Conservation (phyloP, 768 basidiomycete species). For the Suillus occidentalis region DNA sequence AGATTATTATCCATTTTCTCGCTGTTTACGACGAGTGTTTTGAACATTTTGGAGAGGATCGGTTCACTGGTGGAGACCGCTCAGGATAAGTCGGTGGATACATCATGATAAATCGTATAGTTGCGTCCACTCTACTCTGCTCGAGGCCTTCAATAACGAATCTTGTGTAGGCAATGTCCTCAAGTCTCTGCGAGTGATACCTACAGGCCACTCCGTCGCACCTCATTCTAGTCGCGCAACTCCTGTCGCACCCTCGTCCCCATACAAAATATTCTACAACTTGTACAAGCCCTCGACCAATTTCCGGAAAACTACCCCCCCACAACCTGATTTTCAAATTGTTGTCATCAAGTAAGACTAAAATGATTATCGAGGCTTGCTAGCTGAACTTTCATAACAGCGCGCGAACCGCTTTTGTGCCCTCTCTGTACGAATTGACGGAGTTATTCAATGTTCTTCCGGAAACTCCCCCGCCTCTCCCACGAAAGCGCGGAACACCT, state of each 20-base stretch:
- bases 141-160: conserved; percentile 8
- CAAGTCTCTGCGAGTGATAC: conserved; percentile 67
- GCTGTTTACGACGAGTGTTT: conserved; percentile 7
- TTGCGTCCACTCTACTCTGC: conserved; percentile 30
- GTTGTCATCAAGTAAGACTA: conserved; percentile 78
- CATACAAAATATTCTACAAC: conserved; percentile 85
- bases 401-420: conserved; percentile 80
- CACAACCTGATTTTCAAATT: conserved; percentile 81
- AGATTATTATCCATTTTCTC: conserved; percentile 17
- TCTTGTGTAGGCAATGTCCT: conserved; percentile 60
- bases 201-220: conserved; percentile 58
- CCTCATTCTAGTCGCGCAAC: conserved; percentile 7
- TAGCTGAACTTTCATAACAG: conserved; percentile 39
- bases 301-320: conserved; percentile 75
- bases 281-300: conserved; percentile 89
- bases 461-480: conserved; percentile 57
- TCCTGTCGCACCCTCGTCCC: conserved; percentile 35
- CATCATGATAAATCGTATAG: conserved; percentile 52
- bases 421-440: conserved; percentile 74
- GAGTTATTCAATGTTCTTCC: conserved; percentile 72
- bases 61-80: conserved; percentile 68
- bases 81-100: conserved; percentile 49
- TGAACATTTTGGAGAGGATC: conserved; percentile 13
- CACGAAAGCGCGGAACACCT: conserved; percentile 39
- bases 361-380: background rate